phyloP scores from a whole-genome alignment of 2,329 filamentous ascomycete species.

The Diaporthe vaccinii region DNA sequence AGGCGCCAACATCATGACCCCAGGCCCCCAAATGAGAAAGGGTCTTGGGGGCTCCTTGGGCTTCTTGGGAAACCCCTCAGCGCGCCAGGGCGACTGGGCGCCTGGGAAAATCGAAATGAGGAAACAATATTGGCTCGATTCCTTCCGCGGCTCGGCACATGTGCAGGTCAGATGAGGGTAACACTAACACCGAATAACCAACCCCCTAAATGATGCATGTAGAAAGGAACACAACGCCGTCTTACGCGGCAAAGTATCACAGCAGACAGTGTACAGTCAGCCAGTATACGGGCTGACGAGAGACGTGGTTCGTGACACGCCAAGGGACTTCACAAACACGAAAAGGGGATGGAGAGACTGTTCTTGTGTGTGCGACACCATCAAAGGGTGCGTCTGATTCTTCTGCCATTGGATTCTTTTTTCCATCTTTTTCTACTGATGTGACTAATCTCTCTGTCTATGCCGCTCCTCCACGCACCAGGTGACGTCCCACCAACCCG shows the following conservation, averaged over 20 bases:
- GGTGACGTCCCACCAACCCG: neutral
- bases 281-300: neutral
- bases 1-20: neutral
- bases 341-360: neutral
- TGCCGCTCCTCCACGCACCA: constrained; percentile 6
- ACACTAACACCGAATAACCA: neutral
- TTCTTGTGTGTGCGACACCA: constrained; percentile 10
- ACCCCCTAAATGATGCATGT: constrained; percentile 7
- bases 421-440: constrained; percentile 9
- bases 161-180: neutral
- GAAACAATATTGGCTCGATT: neutral
- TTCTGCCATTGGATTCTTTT: constrained; percentile 14
- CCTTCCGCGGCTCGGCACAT: neutral
- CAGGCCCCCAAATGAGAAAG: constrained; percentile 20
- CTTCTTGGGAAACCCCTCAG: neutral
- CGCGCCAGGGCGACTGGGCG: constrained; percentile 9
- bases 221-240: neutral
- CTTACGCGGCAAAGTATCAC: constrained; percentile 5
- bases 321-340: neutral
- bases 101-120: constrained; percentile 1
- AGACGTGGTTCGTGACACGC: neutral
- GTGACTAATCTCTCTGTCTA: constrained; percentile 17
- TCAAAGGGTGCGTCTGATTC: neutral
- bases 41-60: constrained; percentile 4
- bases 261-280: neutral